Evolutionary conservation across 345 rosid species (phyloP).

Genomic region (Citrus reticulata): DNA sequence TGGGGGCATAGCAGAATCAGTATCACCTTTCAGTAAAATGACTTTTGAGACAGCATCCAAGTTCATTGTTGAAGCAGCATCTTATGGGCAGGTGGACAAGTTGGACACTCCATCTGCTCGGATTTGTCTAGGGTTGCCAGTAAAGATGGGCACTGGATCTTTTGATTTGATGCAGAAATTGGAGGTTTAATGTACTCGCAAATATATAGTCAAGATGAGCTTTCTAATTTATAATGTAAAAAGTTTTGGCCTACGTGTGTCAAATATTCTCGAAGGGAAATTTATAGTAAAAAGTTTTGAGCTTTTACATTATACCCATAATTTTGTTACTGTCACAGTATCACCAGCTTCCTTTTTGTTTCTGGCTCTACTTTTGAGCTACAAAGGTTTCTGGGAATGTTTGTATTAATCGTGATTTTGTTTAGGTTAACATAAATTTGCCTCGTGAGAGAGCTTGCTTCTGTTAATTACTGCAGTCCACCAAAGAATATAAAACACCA

Average conservation of each 20-base stretch:
- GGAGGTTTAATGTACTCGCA: conserved; percentile 24
- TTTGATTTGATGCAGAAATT: conserved; percentile 81
- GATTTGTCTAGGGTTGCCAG: conserved; percentile 88
- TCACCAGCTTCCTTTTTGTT: not conserved
- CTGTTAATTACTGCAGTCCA: too few species aligned
- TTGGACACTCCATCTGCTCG: conserved; percentile 86
- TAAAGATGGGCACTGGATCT: conserved; percentile 86
- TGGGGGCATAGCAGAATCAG: conserved; percentile 80
- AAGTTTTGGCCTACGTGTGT: not conserved
- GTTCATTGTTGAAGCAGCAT: conserved; percentile 90
- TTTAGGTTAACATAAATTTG: not conserved
- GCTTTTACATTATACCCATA: not conserved
- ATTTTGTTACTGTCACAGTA: not conserved
- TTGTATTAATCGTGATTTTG: not conserved
- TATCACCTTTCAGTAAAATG: conserved; percentile 85
- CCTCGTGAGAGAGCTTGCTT: too few species aligned
- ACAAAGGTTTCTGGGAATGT: not conserved
- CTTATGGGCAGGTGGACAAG: conserved; percentile 59
- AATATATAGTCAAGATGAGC: not conserved
- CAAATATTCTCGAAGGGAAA: not conserved
- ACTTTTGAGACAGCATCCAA: conserved; percentile 88
- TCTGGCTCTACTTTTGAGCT: not conserved
- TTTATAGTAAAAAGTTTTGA: not conserved
- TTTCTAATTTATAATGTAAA: not conserved
- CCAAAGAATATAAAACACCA: too few species aligned